phyloP scores from a whole-genome alignment of 73 alveolate species.

The Paramecium primaurelia region DNA sequence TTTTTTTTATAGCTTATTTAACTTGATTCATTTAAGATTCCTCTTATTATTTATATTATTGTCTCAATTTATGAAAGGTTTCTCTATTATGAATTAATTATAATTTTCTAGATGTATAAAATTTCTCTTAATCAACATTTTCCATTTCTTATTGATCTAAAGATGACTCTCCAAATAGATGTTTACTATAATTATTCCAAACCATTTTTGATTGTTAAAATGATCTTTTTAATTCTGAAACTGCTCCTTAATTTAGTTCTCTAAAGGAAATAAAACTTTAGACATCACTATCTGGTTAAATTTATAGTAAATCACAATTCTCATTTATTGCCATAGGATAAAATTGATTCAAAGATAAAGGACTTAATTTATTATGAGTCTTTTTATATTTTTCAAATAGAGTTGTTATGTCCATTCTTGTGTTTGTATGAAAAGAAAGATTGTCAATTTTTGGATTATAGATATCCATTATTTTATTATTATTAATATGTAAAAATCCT shows the following conservation, averaged over 20 bases:
- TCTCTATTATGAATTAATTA: slow-evolving; percentile 18
- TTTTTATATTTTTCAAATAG: slow-evolving; percentile 20
- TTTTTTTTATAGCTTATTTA: background rate
- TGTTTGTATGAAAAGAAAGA: background rate
- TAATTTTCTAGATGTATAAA: background rate
- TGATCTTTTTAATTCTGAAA: slow-evolving; percentile 33
- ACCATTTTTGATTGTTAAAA: background rate
- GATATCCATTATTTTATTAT: background rate
- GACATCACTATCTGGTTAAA: background rate
- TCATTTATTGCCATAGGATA: background rate
- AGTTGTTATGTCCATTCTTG: background rate
- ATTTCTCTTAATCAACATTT: background rate
- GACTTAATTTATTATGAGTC: slow-evolving; percentile 8
- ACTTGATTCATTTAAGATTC: background rate
- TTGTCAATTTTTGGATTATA: background rate
- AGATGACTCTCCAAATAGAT: background rate
- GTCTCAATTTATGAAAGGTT: background rate
- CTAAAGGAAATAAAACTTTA: background rate
- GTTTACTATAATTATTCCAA: slow-evolving; percentile 35
- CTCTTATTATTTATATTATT: background rate
- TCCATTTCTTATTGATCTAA: background rate
- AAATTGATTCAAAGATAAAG: background rate
- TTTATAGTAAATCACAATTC: background rate
- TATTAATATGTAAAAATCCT: background rate
- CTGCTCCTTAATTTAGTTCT: background rate